Percentiles rank a stretch among this genome's conserved stretches.
phyloP scores from a whole-genome alignment of 1,284 basidiomycete species.

The Exsudoporus floridanus region DNA sequence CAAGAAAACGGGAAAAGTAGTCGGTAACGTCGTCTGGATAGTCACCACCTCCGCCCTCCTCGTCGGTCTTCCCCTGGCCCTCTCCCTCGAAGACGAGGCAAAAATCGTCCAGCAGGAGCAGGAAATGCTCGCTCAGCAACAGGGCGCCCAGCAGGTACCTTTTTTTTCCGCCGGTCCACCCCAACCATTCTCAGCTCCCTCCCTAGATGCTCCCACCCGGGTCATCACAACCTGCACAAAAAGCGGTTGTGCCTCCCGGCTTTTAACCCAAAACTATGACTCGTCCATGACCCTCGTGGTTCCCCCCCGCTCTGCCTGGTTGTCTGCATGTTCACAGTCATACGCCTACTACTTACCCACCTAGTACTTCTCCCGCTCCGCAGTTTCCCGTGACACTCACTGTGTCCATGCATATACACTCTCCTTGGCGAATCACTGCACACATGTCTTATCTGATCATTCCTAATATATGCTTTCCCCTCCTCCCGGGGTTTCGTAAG shows the following conservation, averaged over 20 bases:
- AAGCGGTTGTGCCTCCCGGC: slow-evolving; percentile 73
- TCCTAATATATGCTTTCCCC: slow-evolving; percentile 33
- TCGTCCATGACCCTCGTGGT: slow-evolving; percentile 1
- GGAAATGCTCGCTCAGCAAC: slow-evolving; percentile 91
- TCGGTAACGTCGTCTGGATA: slow-evolving; percentile 92
- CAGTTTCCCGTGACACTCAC: slow-evolving; percentile 12
- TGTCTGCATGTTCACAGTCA: slow-evolving; percentile 6
- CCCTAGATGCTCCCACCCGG: slow-evolving; percentile 62
- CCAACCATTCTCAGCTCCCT: slow-evolving; percentile 8
- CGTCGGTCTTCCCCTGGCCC: slow-evolving; percentile 88
- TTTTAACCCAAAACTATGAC: slow-evolving; percentile 44
- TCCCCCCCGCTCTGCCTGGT: background rate
- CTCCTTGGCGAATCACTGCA: slow-evolving; percentile 9
- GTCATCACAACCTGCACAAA: slow-evolving; percentile 51
- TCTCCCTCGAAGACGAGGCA: slow-evolving; percentile 94
- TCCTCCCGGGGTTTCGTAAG: slow-evolving; percentile 22
- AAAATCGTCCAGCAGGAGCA: slow-evolving; percentile 94
- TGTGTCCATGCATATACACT: slow-evolving; percentile 9
- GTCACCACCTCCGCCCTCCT: slow-evolving; percentile 92
- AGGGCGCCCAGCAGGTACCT: slow-evolving; percentile 86
- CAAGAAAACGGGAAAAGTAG: slow-evolving; percentile 65
- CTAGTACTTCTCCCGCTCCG: slow-evolving; percentile 14
- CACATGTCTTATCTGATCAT: slow-evolving; percentile 29
- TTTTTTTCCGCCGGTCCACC: slow-evolving; percentile 28
- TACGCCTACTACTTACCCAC: slow-evolving; percentile 11